A percentile compares a stretch with the other conserved stretches of the same genome.
Evolutionary conservation across 2,329 filamentous ascomycete species (phyloP).

Genomic region (Fusarium goolgardi): DNA sequence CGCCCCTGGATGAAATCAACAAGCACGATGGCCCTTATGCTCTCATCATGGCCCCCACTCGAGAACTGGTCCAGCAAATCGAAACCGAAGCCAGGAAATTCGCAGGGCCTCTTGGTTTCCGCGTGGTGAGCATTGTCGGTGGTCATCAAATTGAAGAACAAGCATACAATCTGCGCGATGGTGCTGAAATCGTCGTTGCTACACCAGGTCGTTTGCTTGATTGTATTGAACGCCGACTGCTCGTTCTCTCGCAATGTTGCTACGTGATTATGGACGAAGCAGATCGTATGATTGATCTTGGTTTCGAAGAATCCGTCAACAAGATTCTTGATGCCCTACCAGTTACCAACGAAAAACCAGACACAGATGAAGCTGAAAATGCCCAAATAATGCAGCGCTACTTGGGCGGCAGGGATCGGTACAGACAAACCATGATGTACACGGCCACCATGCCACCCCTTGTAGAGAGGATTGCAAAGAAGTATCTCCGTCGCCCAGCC

Average conservation of each 20-base stretch:
- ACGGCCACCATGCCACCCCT: slow-evolving; percentile 96
- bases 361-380: slow-evolving; percentile 91
- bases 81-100: slow-evolving; percentile 95
- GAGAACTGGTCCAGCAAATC: slow-evolving; percentile 97
- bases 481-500: slow-evolving; percentile 92
- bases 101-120: slow-evolving; percentile 89
- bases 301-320: slow-evolving; percentile 97
- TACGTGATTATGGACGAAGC: slow-evolving; percentile 99
- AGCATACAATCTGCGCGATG: slow-evolving; percentile 87
- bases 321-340: slow-evolving; percentile 96
- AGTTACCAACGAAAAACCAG: slow-evolving; percentile 93
- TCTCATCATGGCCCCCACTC: slow-evolving; percentile 95
- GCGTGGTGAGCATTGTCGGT: slow-evolving; percentile 96
- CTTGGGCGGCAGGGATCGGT: slow-evolving; percentile 79
- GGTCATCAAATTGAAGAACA: slow-evolving; percentile 96
- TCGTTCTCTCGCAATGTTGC: slow-evolving; percentile 95
- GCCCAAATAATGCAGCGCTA: slow-evolving; percentile 84
- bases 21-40: slow-evolving; percentile 97
- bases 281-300: slow-evolving; percentile 98
- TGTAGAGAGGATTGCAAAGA: slow-evolving; percentile 95
- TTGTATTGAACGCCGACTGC: slow-evolving; percentile 91
- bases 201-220: slow-evolving; percentile 97
- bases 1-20: slow-evolving; percentile 83
- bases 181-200: slow-evolving; percentile 98
- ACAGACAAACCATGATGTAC: slow-evolving; percentile 99